Conservation (phyloP, 306 rosid genomes). For the Arachis stenosperma region DNA sequence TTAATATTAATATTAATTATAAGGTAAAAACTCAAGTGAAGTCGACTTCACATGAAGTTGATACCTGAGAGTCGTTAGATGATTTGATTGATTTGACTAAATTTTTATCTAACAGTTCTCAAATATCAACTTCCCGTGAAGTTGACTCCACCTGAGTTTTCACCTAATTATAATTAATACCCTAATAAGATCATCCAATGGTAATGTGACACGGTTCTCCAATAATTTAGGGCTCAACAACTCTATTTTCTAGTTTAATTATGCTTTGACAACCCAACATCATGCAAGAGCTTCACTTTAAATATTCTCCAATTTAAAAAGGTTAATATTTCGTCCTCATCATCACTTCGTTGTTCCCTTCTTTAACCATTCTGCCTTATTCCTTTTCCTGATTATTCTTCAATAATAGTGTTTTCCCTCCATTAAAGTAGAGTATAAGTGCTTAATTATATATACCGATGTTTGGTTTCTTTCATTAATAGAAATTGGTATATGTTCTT, state of each 20-base stretch:
- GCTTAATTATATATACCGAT: neutral
- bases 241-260: slow-evolving; percentile 5
- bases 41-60: too few relatives aligned
- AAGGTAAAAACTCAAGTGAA: too few relatives aligned
- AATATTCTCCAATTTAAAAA: neutral
- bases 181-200: neutral
- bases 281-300: neutral
- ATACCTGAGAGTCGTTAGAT: too few relatives aligned
- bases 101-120: too few relatives aligned
- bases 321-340: neutral
- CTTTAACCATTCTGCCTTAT: neutral
- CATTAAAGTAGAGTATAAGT: neutral
- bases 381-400: neutral
- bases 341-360: neutral
- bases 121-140: too few relatives aligned
- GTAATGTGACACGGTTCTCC: slow-evolving; percentile 15
- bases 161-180: too few relatives aligned
- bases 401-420: neutral
- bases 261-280: neutral
- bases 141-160: too few relatives aligned
- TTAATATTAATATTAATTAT: too few relatives aligned
- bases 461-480: neutral
- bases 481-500: neutral
- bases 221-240: slow-evolving; percentile 17
- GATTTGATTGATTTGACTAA: too few relatives aligned